Conservation (phyloP, 1,284 basidiomycete genomes). For the Dichomitus squalens region DNA sequence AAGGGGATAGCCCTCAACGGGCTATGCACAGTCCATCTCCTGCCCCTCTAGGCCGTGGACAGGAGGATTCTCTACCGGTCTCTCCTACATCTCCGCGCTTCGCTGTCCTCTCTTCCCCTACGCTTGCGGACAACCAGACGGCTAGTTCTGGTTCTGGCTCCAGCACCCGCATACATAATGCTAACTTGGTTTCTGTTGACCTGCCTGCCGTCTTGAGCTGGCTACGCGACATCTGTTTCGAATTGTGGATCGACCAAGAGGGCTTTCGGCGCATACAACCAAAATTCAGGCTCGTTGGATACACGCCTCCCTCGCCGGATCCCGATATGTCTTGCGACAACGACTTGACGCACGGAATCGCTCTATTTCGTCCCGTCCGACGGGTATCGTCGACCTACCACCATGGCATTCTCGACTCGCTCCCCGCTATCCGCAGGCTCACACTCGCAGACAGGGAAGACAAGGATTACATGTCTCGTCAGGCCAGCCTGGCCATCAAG, state of each 20-base stretch:
- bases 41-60: neutral
- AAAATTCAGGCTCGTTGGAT: slow-evolving; percentile 59
- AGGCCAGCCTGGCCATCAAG: slow-evolving; percentile 68
- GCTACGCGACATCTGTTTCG: slow-evolving; percentile 56
- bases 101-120: neutral
- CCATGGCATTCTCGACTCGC: slow-evolving; percentile 66
- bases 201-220: slow-evolving; percentile 48
- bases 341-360: slow-evolving; percentile 42
- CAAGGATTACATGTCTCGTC: slow-evolving; percentile 71
- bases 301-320: slow-evolving; percentile 33
- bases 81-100: neutral
- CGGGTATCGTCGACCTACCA: slow-evolving; percentile 69
- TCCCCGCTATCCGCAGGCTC: slow-evolving; percentile 68
- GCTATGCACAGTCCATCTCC: neutral
- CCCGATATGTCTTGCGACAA: slow-evolving; percentile 21
- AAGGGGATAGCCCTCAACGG: neutral
- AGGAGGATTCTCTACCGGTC: neutral
- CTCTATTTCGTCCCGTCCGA: slow-evolving; percentile 63
- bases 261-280: slow-evolving; percentile 66
- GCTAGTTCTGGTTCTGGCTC: slow-evolving; percentile 13
- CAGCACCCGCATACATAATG: neutral
- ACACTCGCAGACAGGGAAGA: slow-evolving; percentile 64
- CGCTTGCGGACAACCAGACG: neutral
- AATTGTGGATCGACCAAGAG: slow-evolving; percentile 80
- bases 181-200: slow-evolving; percentile 2